A percentile compares a stretch with the other conserved stretches of the same genome.
Conservation (phyloP, 345 rosid genomes). For the Theobroma cacao region DNA sequence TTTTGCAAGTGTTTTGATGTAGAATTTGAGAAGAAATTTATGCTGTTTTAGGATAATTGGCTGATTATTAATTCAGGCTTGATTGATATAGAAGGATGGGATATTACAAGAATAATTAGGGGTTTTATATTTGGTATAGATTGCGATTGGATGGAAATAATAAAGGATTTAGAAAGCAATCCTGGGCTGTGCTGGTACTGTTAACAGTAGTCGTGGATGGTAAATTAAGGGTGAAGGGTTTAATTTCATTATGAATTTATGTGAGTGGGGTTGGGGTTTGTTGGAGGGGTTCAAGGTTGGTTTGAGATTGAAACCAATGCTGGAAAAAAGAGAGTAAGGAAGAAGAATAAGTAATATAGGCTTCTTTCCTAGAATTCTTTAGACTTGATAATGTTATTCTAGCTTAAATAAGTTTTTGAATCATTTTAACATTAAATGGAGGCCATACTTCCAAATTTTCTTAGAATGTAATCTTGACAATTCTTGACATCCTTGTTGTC, state of each 20-base stretch:
- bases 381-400: neutral
- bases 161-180: neutral
- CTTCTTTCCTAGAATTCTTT: neutral
- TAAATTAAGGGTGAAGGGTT: constrained; percentile 1
- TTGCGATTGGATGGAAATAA: neutral
- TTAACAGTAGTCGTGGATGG: neutral
- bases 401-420: neutral
- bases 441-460: neutral
- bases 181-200: neutral
- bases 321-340: neutral
- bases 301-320: neutral
- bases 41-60: neutral
- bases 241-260: neutral
- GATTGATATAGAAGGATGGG: neutral
- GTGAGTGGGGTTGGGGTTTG: neutral
- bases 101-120: too few species aligned
- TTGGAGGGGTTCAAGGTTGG: neutral
- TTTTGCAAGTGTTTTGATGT: constrained; percentile 2
- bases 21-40: neutral
- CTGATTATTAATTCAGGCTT: neutral
- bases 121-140: neutral
- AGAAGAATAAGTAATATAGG: neutral
- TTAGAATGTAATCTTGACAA: neutral
- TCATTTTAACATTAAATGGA: neutral
- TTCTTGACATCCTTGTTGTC: neutral